Base-by-base conservation (phyloP, 352 stramenopile species). In the Globisporangium echinulatum region DNA sequence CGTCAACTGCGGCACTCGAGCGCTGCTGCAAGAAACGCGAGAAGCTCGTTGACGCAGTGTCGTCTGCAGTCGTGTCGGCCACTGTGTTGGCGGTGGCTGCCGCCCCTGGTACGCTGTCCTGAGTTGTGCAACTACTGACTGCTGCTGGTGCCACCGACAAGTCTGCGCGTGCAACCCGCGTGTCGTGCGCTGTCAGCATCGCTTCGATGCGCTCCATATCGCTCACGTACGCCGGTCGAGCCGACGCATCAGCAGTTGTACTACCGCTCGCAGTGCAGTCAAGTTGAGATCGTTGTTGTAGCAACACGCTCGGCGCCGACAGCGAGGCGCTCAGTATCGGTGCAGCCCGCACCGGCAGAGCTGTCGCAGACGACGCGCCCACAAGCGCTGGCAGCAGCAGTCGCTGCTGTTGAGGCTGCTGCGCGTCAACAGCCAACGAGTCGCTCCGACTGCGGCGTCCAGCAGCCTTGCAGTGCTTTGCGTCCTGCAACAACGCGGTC, bases 131-230 rank as follows among this genome's bases (percentile, higher is more conserved):
- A 48, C 50, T 67, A 33, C 14, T 66, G 8, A 49, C 17, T 14
- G 54, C 15, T 19, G 49, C 25, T 33, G 25, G 25, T 33, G 25
- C 25, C 25, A 33, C 25, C 25, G 25, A 33, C 25, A 33, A 3
- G 25, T 2, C 25, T 33, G 25, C 25, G 25, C 25, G 55, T 14
- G 47, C 47, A 37, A 57, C 53, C n/a, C 46, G 49, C 8, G 65
- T 52, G 40, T 70, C 66, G 19, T 75, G 59, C 38, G 72, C 49
- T 2, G 63, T 62, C 3, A 89, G 71, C 58, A 89, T 64, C 57
- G 68, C 51, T 60, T 89, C 77, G 61, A 89, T 86, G n/a, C 54
- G 65, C 5, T 68, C 71, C 10, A 89, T 54, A 40, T 89, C 75
- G 40, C 74, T 62, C 36, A 87, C 39, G 54, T 87, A 88, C 11